phyloP scores from a whole-genome alignment of 768 basidiomycete genomes.

The Leccinum ochraceum region DNA sequence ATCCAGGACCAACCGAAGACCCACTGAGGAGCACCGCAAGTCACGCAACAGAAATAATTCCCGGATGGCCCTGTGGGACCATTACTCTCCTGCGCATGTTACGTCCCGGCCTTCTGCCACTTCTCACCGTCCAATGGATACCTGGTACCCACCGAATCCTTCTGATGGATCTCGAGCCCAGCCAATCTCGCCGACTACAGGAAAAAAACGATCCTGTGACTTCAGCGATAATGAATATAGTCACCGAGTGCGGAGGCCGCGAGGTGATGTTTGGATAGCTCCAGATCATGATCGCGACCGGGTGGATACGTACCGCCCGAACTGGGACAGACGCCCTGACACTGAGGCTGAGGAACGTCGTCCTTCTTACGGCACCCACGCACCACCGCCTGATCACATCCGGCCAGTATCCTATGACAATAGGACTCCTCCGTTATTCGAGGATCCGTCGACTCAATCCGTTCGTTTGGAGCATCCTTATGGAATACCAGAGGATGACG shows the following conservation, averaged over 20 bases:
- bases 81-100: slow-evolving; percentile 13
- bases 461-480: slow-evolving; percentile 13
- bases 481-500: slow-evolving; percentile 17
- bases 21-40: slow-evolving; percentile 12
- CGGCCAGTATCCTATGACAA: slow-evolving; percentile 10
- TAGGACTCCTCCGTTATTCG: background rate
- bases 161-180: slow-evolving; percentile 20
- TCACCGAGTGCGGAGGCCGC: slow-evolving; percentile 25
- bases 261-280: slow-evolving; percentile 22
- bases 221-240: slow-evolving; percentile 21
- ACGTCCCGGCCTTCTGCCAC: slow-evolving; percentile 1
- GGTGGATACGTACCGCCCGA: slow-evolving; percentile 8
- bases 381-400: slow-evolving; percentile 10
- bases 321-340: slow-evolving; percentile 14
- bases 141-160: slow-evolving; percentile 8
- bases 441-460: background rate
- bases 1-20: slow-evolving; percentile 9
- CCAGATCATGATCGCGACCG: slow-evolving; percentile 10
- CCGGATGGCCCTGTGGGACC: slow-evolving; percentile 7
- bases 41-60: slow-evolving; percentile 3
- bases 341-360: slow-evolving; percentile 19
- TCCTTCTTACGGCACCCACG: slow-evolving; percentile 4
- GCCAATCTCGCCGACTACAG: slow-evolving; percentile 15
- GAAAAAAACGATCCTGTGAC: slow-evolving; percentile 27
- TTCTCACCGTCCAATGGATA: slow-evolving; percentile 5